Percentiles rank a stretch among this genome's conserved stretches.
Conservation (phyloP, 768 basidiomycete species). For the Suillus sp. region DNA sequence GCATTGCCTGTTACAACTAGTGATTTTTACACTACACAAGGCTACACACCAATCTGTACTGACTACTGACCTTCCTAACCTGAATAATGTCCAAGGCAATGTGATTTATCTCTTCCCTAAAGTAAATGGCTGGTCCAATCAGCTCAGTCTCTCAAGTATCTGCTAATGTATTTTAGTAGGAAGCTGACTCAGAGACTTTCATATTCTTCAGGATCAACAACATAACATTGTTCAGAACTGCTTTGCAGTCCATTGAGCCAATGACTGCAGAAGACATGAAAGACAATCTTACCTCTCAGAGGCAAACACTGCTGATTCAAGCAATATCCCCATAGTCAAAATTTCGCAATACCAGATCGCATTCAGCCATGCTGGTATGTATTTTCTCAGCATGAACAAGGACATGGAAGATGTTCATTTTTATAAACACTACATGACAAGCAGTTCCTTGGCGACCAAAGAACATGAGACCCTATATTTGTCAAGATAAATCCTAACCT, state of each 20-base stretch:
- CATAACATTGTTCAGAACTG: no score
- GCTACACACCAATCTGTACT: no score
- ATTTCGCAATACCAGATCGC: no score
- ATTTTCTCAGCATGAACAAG: background rate
- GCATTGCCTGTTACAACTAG: no score
- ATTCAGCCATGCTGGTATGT: background rate
- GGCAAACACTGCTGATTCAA: no score
- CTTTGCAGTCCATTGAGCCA: no score
- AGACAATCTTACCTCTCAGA: no score
- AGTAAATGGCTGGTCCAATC: background rate
- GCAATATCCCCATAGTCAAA: no score
- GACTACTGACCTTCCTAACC: background rate
- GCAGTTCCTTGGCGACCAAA: background rate
- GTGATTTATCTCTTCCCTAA: background rate
- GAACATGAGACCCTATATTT: background rate
- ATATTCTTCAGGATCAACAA: background rate
- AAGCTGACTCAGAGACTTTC: background rate
- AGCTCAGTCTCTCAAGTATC: background rate
- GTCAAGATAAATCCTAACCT: no score
- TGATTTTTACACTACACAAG: no score
- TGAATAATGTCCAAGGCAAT: background rate
- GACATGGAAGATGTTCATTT: background rate
- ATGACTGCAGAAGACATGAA: no score
- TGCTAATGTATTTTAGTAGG: background rate
- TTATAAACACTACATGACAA: background rate